Base-by-base conservation (phyloP, 2,329 filamentous ascomycete species). In the Trichoderma atrobrunneum region DNA sequence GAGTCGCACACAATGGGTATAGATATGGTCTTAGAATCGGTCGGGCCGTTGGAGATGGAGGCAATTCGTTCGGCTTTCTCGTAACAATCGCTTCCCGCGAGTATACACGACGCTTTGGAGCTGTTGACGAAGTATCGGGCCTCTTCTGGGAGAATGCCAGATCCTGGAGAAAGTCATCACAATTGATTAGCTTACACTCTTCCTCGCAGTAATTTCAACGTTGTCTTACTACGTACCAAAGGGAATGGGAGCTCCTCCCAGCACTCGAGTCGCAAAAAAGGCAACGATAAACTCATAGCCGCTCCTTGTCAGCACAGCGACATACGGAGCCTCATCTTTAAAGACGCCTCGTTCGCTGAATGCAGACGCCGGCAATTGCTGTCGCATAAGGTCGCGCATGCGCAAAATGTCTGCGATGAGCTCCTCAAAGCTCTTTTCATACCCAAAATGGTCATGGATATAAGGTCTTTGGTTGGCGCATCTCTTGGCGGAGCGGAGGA, bases 261-360 rank as follows among this genome's bases (percentile, higher is more conserved):
- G 43, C 4, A 71, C 76, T 10, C 74, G 73, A 24, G 72, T 68
- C 11, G 74, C 74, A 26, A 76, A 76, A 39, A 76, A 77, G 3
- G 75, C 76, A 6, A 78, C 76, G 12, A 76, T 57, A 28, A 77
- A 77, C 56, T 76, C 76, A 54, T 78, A 78, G 7, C 76, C 76
- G 10, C 73, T 73, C 24, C 39, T 34, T 21, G 75, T 72, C 16
- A 76, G 73, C 18, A 73, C 63, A 7, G 60, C 57, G 7, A 74
- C 48, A 24, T 77, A 74, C 2, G 74, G 72, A 4, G 16, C 12
- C 3, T 72, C 36, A 1, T 73, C 48, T 2, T 21, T 24, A 16
- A 77, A 36, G 5, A 76, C 7, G 0, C 72, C 73, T 3, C 60
- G 54, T 1, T 70, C 66, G 12, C 36, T 57, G 5, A 76, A 65